A percentile compares a stretch with the other conserved stretches of the same genome.
These are phyloP conservation scores for Calonectria pauciramosa DNA, from an alignment of 2,329 filamentous ascomycete genomes.

Conservation along the genomic window DNA sequence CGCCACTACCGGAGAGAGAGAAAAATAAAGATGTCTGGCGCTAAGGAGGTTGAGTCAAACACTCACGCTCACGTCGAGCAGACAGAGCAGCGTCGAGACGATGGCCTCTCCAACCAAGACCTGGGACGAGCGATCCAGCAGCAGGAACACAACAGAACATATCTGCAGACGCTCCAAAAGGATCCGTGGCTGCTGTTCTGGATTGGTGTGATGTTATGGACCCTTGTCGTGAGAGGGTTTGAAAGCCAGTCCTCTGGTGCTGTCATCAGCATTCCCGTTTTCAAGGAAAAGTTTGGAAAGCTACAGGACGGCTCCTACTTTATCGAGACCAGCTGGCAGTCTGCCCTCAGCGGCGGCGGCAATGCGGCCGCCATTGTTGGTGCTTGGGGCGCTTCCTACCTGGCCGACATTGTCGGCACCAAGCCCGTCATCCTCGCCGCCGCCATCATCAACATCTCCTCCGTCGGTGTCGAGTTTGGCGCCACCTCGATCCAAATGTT, in stretches of 20 bases:
- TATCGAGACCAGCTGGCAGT: conserved; percentile 48
- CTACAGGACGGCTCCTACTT: conserved; percentile 32
- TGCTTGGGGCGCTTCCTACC: conserved; percentile 40
- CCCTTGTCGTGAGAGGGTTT: conserved; percentile 47
- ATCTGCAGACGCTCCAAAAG: conserved; percentile 41
- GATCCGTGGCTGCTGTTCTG: conserved; percentile 48
- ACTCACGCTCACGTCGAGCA: neutral
- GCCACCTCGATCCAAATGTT: conserved; percentile 48
- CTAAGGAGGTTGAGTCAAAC: neutral
- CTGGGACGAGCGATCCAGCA: conserved; percentile 47
- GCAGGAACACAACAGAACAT: conserved; percentile 45
- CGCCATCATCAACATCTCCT: conserved; percentile 43
- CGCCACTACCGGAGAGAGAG: neutral
- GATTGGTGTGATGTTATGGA: conserved; percentile 50
- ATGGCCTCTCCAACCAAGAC: neutral
- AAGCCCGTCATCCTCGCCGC: conserved; percentile 40
- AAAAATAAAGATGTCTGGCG: neutral
- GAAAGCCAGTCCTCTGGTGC: conserved; percentile 44
- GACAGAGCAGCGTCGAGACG: neutral
- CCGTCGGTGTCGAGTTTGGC: conserved; percentile 48
- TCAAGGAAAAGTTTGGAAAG: conserved; percentile 37
- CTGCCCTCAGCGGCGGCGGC: conserved; percentile 43
- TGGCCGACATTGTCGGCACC: conserved; percentile 43
- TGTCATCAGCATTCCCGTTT: conserved; percentile 39
- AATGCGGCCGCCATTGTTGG: conserved; percentile 44